These are phyloP conservation scores for Amaranthus cruentus DNA, from an alignment of 148 eudicot species.

Conservation along the genomic window DNA sequence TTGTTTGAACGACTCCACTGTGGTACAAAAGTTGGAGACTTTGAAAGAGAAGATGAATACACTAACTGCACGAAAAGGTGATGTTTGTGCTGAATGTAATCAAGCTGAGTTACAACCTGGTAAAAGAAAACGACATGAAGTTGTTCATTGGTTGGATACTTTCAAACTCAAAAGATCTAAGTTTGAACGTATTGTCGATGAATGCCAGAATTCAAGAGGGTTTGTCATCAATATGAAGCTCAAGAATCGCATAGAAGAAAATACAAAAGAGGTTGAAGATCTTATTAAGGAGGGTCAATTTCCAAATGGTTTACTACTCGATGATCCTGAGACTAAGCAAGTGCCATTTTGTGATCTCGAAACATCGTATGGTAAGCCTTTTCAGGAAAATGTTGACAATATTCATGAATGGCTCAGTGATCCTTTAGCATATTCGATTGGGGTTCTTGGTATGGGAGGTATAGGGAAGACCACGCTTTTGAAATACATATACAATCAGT, in stretches of 20 bases:
- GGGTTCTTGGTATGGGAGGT: conserved; percentile 24
- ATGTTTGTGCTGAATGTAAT: neutral
- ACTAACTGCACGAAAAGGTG: conserved; percentile 8
- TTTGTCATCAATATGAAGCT: neutral
- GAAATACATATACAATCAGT: conserved; percentile 1
- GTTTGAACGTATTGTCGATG: neutral
- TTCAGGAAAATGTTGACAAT: neutral
- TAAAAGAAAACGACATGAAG: conserved; percentile 7
- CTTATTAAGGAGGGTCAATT: neutral
- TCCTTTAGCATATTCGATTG: neutral
- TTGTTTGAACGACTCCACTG: too few relatives aligned
- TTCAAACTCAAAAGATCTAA: neutral
- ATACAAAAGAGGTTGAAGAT: neutral
- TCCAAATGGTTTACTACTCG: neutral
- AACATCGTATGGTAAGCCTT: neutral
- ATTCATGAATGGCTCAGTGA: neutral
- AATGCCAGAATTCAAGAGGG: neutral
- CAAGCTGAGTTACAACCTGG: conserved; percentile 15
- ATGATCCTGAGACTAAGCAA: neutral
- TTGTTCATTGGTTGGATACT: neutral
- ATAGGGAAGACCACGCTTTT: conserved; percentile 19
- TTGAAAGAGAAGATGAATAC: neutral
- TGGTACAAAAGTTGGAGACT: neutral
- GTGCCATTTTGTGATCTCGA: neutral
- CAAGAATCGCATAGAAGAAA: too few relatives aligned